phyloP scores from a whole-genome alignment of 306 rosid species.

The Casuarina cunninghamiana region DNA sequence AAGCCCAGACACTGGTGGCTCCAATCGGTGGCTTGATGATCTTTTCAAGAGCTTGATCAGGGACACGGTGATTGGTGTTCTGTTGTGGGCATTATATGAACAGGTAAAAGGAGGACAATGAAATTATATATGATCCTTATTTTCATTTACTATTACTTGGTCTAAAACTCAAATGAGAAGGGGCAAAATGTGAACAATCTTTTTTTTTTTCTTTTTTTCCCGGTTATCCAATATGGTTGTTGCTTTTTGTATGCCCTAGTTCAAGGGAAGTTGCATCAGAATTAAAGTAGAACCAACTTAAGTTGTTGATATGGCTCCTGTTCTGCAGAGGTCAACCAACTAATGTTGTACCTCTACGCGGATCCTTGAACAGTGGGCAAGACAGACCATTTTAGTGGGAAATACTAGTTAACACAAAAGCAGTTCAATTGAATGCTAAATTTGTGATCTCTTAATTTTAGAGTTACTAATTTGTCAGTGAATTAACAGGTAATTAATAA shows the following conservation, averaged over 20 bases:
- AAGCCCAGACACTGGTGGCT: constrained; percentile 29
- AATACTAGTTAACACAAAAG: too few relatives aligned
- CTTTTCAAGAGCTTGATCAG: constrained; percentile 59
- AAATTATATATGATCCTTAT: neutral
- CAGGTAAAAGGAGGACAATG: constrained; percentile 31
- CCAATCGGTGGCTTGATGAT: constrained; percentile 36
- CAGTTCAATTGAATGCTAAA: too few relatives aligned
- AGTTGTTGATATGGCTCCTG: neutral
- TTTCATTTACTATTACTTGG: neutral
- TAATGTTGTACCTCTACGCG: too few relatives aligned
- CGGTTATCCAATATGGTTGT: neutral
- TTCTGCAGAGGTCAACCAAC: too few relatives aligned
- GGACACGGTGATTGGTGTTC: constrained; percentile 63
- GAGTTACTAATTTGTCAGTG: too few relatives aligned
- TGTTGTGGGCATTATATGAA: constrained; percentile 82
- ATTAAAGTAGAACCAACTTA: neutral
- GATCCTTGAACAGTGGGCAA: too few relatives aligned
- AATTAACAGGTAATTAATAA: too few relatives aligned
- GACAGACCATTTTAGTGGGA: too few relatives aligned
- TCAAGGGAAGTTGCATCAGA: neutral
- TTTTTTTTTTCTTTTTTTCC: neutral
- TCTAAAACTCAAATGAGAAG: neutral
- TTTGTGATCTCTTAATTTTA: too few relatives aligned
- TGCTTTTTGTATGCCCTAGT: neutral
- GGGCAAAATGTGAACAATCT: neutral